Evolutionary conservation across 2,329 filamentous ascomycete species (phyloP), one percentile per base, ranked within the genome.

Genomic region (Cadophora luteo-olivacea): DNA sequence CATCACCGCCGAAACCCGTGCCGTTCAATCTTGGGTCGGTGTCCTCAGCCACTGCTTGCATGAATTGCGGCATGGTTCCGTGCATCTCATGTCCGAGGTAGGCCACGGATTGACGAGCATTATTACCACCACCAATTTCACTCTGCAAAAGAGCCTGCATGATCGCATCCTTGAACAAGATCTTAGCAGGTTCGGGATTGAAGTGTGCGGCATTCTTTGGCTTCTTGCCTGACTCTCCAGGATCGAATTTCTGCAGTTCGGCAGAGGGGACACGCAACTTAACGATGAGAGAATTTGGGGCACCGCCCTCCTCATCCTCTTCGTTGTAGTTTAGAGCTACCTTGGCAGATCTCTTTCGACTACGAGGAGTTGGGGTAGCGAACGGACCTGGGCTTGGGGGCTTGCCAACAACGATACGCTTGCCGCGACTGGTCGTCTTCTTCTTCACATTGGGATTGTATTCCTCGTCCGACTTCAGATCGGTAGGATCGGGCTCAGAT

Each of bases 381-480:
- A 55, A 54, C 8, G 45, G 49, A 12, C 55, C 48, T 45, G 57
- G 51, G 24, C 45, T 29, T 11, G 33, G 52, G 8, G 25, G 33
- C 8, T 11, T 24, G 33, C 29, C 7, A 12, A 14, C 19, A 7
- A 16, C n/a, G 1, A 45, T 19, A 16, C 22, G 36, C 22, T 45
- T 66, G 14, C 49, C 45, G 11, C 65, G 33, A 7, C 57, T 24
- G 22, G 57, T 61, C 3, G n/a, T 54, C 54, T 68, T 68, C n/a
- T 48, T 63, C 66, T 68, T 68, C 7, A 22, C 8, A 9, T 24
- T 32, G 4, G 67, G 64, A 16, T 66, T 24, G 9, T 62, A 67
- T 3, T 68, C 69, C 3, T 60, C 66, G 32, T 68, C 66, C 7
- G 48, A 57, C 4, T 66, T 38, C 19, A 57, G 49, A 41, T 67